Percentiles rank a stretch among this genome's conserved stretches.
Evolutionary conservation across 106 monocot genomes (phyloP).

Genomic region (Cymbidium sinense): DNA sequence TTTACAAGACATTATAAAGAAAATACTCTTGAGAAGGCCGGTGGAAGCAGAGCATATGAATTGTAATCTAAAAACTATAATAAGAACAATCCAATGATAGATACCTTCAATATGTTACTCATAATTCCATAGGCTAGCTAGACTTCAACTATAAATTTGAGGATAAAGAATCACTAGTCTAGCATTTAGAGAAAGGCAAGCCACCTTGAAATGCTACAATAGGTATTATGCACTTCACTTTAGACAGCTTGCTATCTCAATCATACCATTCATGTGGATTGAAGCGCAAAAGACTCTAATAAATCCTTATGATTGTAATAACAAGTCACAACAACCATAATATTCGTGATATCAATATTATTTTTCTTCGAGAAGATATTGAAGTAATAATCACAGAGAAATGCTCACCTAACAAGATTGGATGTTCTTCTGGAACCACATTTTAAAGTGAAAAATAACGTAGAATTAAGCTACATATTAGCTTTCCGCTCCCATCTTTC

Average conservation of each 20-base stretch:
- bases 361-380: not conserved
- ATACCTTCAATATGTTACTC: too few species aligned
- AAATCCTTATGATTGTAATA: not conserved
- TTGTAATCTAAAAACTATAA: too few species aligned
- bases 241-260: not conserved
- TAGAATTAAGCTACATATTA: not conserved
- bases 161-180: too few species aligned
- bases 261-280: not conserved
- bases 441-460: not conserved
- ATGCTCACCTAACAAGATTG: not conserved
- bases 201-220: too few species aligned
- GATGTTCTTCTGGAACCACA: not conserved
- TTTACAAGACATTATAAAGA: too few species aligned
- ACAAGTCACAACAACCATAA: not conserved
- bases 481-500: constrained; percentile 11
- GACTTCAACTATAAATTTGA: too few species aligned
- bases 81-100: too few species aligned
- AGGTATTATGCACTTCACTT: too few species aligned
- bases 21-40: too few species aligned
- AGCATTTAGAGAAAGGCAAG: too few species aligned
- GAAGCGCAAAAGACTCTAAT: not conserved
- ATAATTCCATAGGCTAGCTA: too few species aligned
- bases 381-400: not conserved
- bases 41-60: too few species aligned
- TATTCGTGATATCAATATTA: not conserved